These are phyloP conservation scores for Albifimbria verrucaria DNA, from an alignment of 2,329 filamentous ascomycete genomes.

Conservation along the genomic window DNA sequence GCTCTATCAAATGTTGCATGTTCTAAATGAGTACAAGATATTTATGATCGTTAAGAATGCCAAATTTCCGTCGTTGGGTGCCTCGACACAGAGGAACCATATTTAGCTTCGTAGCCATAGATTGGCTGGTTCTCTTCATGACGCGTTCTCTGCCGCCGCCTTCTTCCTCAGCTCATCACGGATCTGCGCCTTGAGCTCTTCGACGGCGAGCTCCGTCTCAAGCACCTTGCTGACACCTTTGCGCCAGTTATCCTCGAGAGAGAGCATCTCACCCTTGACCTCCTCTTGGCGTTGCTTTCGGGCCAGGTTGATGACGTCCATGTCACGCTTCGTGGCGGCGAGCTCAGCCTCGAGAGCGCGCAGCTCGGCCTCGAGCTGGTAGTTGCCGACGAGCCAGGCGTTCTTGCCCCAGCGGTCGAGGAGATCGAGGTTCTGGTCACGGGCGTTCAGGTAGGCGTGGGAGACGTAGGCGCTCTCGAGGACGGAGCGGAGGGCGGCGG, in stretches of 20 bases:
- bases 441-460: slow-evolving; percentile 49
- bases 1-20: too few relatives aligned
- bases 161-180: slow-evolving; percentile 54
- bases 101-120: too few relatives aligned
- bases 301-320: slow-evolving; percentile 70
- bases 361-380: slow-evolving; percentile 67
- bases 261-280: slow-evolving; percentile 67
- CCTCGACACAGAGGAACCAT: too few relatives aligned
- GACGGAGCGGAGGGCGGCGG: slow-evolving; percentile 54
- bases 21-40: too few relatives aligned
- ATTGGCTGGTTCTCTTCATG: too few relatives aligned
- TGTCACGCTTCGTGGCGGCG: slow-evolving; percentile 60
- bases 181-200: slow-evolving; percentile 65
- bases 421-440: slow-evolving; percentile 60
- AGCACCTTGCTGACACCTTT: slow-evolving; percentile 73
- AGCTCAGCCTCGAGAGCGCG: slow-evolving; percentile 71
- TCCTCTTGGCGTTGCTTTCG: slow-evolving; percentile 69
- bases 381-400: slow-evolving; percentile 85
- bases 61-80: too few relatives aligned
- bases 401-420: slow-evolving; percentile 83
- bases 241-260: slow-evolving; percentile 76
- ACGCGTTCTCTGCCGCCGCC: slow-evolving; percentile 9
- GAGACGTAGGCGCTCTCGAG: slow-evolving; percentile 53
- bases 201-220: slow-evolving; percentile 82
- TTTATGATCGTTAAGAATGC: too few relatives aligned